These are phyloP conservation scores for Przewalskia tangutica DNA, from an alignment of 257 asterid species.

Conservation along the genomic window DNA sequence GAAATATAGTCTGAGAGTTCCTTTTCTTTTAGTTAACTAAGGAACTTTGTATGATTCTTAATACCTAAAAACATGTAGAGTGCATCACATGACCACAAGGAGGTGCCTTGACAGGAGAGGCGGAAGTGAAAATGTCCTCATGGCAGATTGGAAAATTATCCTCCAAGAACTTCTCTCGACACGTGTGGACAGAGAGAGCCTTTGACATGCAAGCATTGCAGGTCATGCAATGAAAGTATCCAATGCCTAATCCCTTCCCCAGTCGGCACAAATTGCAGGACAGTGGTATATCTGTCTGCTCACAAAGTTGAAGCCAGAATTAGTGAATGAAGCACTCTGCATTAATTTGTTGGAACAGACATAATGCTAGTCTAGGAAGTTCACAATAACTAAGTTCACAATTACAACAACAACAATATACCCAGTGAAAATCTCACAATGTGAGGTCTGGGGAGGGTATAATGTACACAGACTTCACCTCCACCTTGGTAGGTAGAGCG, in stretches of 20 bases:
- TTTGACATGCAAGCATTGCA: slow-evolving; percentile 89
- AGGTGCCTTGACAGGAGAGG: slow-evolving; percentile 67
- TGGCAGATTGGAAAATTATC: slow-evolving; percentile 89
- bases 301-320: slow-evolving; percentile 2
- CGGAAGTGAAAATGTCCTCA: slow-evolving; percentile 67
- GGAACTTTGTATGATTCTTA: neutral
- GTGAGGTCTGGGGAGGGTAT: too few relatives aligned
- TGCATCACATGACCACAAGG: slow-evolving; percentile 92
- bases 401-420: too few relatives aligned
- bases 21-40: neutral
- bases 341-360: neutral
- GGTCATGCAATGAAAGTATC: slow-evolving; percentile 82
- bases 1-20: neutral
- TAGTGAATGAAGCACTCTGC: neutral
- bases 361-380: neutral
- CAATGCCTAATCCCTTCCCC: slow-evolving; percentile 80
- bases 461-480: too few relatives aligned
- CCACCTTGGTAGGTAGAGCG: too few relatives aligned
- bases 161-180: slow-evolving; percentile 78
- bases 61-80: slow-evolving; percentile 80
- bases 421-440: too few relatives aligned
- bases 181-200: slow-evolving; percentile 53
- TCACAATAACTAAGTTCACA: neutral
- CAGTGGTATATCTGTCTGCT: slow-evolving; percentile 84
- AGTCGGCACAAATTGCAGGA: slow-evolving; percentile 92